These are phyloP conservation scores for Solanum hybrid DNA, from an alignment of 305 asterid genomes.

Conservation along the genomic window DNA sequence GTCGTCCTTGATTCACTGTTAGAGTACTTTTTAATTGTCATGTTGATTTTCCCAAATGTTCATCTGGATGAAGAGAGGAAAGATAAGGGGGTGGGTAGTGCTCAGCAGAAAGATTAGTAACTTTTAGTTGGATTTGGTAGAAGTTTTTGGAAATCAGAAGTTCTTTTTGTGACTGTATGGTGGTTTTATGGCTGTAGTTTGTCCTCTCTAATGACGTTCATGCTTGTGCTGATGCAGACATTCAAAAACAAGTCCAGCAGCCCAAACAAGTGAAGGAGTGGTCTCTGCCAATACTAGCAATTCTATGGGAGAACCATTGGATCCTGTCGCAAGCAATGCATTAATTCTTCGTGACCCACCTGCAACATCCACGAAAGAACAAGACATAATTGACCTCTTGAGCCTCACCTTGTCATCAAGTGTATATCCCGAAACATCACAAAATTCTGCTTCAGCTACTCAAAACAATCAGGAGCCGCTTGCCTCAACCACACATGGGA, in stretches of 20 bases:
- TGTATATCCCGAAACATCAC: slow-evolving; percentile 30
- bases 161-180: neutral
- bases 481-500: slow-evolving; percentile 22
- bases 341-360: slow-evolving; percentile 46
- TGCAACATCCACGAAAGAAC: slow-evolving; percentile 41
- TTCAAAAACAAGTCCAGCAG: slow-evolving; percentile 31
- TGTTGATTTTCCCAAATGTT: neutral
- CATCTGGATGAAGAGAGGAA: neutral
- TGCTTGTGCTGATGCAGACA: slow-evolving; percentile 46
- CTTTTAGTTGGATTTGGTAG: neutral
- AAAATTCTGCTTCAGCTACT: slow-evolving; percentile 21
- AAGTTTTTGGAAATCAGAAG: neutral
- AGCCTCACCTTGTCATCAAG: slow-evolving; percentile 58
- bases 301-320: slow-evolving; percentile 23
- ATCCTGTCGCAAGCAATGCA: slow-evolving; percentile 43
- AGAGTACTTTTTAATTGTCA: neutral
- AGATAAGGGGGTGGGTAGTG: neutral
- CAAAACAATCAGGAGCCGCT: slow-evolving; percentile 24
- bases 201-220: neutral
- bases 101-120: neutral
- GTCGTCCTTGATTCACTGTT: neutral
- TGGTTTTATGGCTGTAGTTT: neutral
- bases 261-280: slow-evolving; percentile 16
- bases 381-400: slow-evolving; percentile 72
- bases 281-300: slow-evolving; percentile 3